phyloP scores from a whole-genome alignment of 192 early-diverging fungal species.

The Backusella australiensis region DNA sequence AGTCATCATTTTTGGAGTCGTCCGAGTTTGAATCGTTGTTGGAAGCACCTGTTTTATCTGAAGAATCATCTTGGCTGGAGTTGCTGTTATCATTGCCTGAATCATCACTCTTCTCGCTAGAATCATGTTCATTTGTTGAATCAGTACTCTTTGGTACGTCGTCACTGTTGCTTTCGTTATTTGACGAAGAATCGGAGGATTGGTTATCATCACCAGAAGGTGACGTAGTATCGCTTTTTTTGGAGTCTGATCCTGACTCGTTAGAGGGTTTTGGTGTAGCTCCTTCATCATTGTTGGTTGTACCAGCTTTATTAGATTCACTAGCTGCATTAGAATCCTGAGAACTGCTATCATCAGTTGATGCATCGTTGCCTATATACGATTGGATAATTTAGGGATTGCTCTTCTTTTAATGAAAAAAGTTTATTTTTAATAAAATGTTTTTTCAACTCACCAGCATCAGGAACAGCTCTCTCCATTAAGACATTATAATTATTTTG shows the following conservation, averaged over 20 bases:
- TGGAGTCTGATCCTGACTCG: not conserved
- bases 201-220: not conserved
- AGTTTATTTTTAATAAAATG: not conserved
- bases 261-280: not conserved
- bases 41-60: not conserved
- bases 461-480: slow-evolving; percentile 7
- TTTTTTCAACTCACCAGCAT: not conserved
- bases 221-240: not conserved
- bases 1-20: not conserved
- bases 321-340: slow-evolving; percentile 1
- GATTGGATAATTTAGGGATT: not conserved
- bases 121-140: not conserved
- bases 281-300: not conserved
- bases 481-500: not conserved
- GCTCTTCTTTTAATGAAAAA: not conserved
- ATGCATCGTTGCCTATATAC: not conserved
- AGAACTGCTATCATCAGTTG: slow-evolving; percentile 1
- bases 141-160: not conserved
- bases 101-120: not conserved
- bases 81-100: not conserved
- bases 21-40: not conserved
- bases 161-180: not conserved
- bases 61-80: not conserved
- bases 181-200: not conserved
- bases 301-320: slow-evolving; percentile 3